Evolutionary conservation across 768 basidiomycete species (phyloP).

Genomic region (Termitomyces heimii): DNA sequence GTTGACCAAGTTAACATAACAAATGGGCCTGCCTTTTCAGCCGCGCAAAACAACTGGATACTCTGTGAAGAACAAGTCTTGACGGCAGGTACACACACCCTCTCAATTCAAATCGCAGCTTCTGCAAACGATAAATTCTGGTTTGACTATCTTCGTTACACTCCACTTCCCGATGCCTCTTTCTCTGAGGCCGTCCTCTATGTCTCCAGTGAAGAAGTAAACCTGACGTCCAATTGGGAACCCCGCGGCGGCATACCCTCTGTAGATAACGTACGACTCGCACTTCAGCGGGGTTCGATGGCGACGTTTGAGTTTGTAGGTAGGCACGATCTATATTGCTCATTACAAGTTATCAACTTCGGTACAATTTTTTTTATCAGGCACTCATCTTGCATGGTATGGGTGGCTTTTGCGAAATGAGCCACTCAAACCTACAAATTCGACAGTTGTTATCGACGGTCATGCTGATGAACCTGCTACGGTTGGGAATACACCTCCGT

Average conservation of each 20-base stretch:
- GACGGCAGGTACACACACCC: constrained; percentile 15
- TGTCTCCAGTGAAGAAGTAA: not conserved
- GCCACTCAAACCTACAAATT: not conserved
- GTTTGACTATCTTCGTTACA: constrained; percentile 3
- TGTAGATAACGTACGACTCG: not conserved
- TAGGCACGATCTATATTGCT: not conserved
- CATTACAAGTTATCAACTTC: not conserved
- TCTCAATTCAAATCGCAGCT: constrained; percentile 13
- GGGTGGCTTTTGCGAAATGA: not conserved
- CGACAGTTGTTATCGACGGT: not conserved
- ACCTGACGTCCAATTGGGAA: not conserved
- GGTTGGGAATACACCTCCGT: not conserved
- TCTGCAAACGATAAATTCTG: constrained; percentile 1
- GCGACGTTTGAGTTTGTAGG: not conserved
- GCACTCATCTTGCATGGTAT: not conserved
- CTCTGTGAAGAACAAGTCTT: constrained; percentile 14
- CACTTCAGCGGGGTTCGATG: not conserved
- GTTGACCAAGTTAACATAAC: constrained; percentile 16
- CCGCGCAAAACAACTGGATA: constrained; percentile 12
- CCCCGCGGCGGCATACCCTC: not conserved
- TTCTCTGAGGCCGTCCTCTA: not conserved
- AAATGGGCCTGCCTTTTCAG: not conserved
- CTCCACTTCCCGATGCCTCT: not conserved
- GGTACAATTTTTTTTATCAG: not conserved
- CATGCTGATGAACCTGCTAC: no score